phyloP scores from a whole-genome alignment of 2,329 filamentous ascomycete species.

The Magnaporthiopsis poae region DNA sequence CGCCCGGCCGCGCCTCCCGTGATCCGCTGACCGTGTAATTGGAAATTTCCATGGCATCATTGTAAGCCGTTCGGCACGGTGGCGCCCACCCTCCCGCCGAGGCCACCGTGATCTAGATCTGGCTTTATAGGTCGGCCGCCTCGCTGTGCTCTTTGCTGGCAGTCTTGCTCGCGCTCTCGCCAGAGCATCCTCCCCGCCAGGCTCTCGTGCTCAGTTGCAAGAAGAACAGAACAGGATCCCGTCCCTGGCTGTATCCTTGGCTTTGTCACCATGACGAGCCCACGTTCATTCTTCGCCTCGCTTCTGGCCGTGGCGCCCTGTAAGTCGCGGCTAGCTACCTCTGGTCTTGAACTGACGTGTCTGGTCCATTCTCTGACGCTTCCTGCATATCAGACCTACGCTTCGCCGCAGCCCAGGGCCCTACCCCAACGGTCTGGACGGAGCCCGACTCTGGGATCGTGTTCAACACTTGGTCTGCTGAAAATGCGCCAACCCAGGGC shows the following conservation, averaged over 20 bases:
- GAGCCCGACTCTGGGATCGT: slow-evolving; percentile 39
- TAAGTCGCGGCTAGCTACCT: background rate
- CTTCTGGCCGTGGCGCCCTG: slow-evolving; percentile 5
- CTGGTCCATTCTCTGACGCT: background rate
- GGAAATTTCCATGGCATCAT: too few relatives aligned
- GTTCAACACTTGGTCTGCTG: slow-evolving; percentile 40
- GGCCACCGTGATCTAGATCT: background rate
- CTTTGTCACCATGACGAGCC: slow-evolving; percentile 2
- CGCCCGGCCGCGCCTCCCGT: background rate
- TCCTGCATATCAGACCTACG: background rate
- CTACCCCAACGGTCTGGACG: slow-evolving; percentile 26
- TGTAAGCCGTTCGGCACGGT: too few relatives aligned
- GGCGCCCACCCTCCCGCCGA: background rate
- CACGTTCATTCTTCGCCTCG: slow-evolving; percentile 1
- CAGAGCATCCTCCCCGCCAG: background rate
- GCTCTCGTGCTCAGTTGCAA: background rate
- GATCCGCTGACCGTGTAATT: background rate
- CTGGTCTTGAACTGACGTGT: background rate
- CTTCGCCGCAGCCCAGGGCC: slow-evolving; percentile 15
- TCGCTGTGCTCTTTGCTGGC: background rate
- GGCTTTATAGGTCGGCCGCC: background rate
- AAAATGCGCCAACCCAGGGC: slow-evolving; percentile 27
- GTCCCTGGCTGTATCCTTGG: background rate
- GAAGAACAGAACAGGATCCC: background rate
- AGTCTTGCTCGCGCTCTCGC: background rate